Percentiles rank a stretch among this genome's conserved stretches.
phyloP scores from a whole-genome alignment of 2,329 filamentous ascomycete species.

The Cytospora mali region DNA sequence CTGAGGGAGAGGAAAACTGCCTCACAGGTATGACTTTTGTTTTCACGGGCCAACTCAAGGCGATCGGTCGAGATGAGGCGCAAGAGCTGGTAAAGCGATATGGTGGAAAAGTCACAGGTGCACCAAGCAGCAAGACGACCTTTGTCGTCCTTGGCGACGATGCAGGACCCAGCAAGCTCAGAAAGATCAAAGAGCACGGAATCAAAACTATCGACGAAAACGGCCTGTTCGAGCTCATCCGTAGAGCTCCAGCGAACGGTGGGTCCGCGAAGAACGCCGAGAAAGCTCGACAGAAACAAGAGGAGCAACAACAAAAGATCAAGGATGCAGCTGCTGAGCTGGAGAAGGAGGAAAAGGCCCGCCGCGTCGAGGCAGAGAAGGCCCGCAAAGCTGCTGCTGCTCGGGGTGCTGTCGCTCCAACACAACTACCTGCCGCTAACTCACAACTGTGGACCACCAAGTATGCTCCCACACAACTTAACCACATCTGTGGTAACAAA shows the following conservation, averaged over 20 bases:
- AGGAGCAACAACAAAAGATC: constrained; percentile 81
- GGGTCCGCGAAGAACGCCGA: constrained; percentile 87
- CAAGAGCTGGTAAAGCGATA: constrained; percentile 88
- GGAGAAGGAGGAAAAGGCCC: constrained; percentile 74
- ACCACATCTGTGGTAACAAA: constrained; percentile 96
- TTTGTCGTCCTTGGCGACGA: constrained; percentile 91
- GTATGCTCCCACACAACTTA: constrained; percentile 83
- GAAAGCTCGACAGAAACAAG: constrained; percentile 81
- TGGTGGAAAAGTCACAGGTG: constrained; percentile 84
- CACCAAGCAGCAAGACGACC: constrained; percentile 89
- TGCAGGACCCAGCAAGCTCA: constrained; percentile 89
- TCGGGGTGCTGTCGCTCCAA: constrained; percentile 44
- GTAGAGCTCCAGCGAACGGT: constrained; percentile 78
- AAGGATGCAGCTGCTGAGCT: constrained; percentile 81
- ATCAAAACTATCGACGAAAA: constrained; percentile 95
- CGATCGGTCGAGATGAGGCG: constrained; percentile 81
- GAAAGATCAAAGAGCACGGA: constrained; percentile 76
- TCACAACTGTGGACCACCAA: constrained; percentile 89
- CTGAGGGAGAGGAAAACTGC: constrained; percentile 84
- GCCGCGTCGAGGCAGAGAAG: constrained; percentile 55
- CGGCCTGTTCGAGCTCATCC: constrained; percentile 85
- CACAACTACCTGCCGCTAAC: constrained; percentile 46
- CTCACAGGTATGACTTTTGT: constrained; percentile 89
- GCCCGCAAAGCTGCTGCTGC: constrained; percentile 54
- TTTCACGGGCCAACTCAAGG: constrained; percentile 86